These are phyloP conservation scores for Schoenoplectus tabernaemontani DNA, from an alignment of 202 grass and related monocot genomes.

Conservation along the genomic window DNA sequence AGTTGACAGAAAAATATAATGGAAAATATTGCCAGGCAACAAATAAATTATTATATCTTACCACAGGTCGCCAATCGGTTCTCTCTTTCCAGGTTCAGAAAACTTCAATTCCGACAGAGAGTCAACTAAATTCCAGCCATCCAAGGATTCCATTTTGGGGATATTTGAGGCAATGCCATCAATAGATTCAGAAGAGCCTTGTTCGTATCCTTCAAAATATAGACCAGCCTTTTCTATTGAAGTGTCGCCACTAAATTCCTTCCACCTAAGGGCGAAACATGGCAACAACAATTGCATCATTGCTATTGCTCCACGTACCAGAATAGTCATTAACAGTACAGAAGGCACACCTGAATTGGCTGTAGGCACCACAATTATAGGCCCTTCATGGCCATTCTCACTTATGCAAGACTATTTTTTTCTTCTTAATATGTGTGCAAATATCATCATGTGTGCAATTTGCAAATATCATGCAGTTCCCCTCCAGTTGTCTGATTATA, in stretches of 20 bases:
- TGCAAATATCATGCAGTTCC: background rate
- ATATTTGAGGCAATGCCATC: conserved; percentile 27
- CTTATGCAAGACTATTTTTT: background rate
- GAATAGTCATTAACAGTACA: background rate
- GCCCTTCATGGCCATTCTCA: background rate
- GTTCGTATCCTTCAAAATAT: conserved; percentile 44
- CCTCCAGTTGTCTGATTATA: background rate
- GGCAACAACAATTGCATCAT: background rate
- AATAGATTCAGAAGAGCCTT: conserved; percentile 9
- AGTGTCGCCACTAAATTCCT: conserved; percentile 70
- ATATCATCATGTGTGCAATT: background rate
- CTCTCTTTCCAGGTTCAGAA: conserved; percentile 12
- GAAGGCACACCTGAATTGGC: background rate
- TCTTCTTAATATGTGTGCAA: conserved; percentile 2
- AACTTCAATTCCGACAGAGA: conserved; percentile 32
- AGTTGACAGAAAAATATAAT: background rate
- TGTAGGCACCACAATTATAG: background rate
- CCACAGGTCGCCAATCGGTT: conserved; percentile 32
- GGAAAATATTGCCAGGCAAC: background rate
- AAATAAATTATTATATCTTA: conserved; percentile 25
- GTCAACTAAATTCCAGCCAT: conserved; percentile 36
- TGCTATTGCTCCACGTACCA: background rate
- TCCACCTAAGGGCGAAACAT: conserved; percentile 50
- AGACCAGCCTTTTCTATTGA: conserved; percentile 82
- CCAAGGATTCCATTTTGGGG: conserved; percentile 18